phyloP scores from a whole-genome alignment of 257 asterid genomes.

The Salvia miltiorrhiza region DNA sequence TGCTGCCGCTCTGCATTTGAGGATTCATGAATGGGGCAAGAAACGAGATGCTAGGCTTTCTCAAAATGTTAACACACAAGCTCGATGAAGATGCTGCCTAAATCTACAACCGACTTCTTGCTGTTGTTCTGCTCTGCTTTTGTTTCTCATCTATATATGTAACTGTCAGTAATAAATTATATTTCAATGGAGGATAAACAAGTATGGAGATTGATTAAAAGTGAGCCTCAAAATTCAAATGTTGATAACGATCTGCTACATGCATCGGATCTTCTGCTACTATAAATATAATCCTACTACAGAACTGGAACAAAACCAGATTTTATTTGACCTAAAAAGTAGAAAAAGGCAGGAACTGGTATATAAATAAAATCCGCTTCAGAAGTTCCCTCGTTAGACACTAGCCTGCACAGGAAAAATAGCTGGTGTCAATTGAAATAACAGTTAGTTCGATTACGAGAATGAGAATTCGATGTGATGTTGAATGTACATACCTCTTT shows the following conservation, averaged over 20 bases:
- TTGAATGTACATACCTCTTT: conserved; percentile 25
- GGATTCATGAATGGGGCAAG: conserved; percentile 77
- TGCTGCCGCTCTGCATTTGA: conserved; percentile 68
- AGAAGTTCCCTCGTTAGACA: conserved; percentile 15
- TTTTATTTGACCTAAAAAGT: conserved; percentile 28
- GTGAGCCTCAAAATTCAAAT: background rate
- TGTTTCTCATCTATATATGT: background rate
- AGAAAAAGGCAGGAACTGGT: background rate
- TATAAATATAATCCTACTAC: conserved; percentile 12
- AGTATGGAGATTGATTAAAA: background rate
- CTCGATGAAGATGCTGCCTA: background rate
- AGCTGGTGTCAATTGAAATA: background rate
- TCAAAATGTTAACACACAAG: background rate
- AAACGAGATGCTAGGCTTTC: conserved; percentile 31
- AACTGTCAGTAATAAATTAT: background rate
- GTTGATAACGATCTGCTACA: conserved; percentile 20
- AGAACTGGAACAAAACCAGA: conserved; percentile 21
- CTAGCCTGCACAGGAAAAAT: conserved; percentile 23
- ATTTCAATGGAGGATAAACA: background rate
- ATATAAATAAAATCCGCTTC: conserved; percentile 8
- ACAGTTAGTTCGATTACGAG: background rate
- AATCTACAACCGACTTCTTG: background rate
- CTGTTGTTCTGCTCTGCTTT: background rate
- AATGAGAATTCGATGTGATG: background rate
- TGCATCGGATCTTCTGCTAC: background rate